Evolutionary conservation across 352 stramenopile genomes (phyloP), one percentile per base, ranked within the genome.

Genomic region (Pythium apleroticum): DNA sequence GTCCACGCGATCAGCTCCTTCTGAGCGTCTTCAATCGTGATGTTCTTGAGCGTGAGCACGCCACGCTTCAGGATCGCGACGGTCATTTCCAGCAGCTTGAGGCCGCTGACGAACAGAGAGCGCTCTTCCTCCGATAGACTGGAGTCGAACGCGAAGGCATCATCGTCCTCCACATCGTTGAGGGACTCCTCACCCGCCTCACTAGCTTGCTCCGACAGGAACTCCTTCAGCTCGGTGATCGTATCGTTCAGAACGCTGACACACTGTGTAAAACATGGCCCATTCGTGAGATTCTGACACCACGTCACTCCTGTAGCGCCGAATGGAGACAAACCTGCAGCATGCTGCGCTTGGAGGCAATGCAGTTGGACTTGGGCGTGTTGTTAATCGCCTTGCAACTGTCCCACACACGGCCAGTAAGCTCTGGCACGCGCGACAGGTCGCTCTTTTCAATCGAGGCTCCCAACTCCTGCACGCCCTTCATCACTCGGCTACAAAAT

Each of bases 331-430:
- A n/a, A 46, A 89, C 82, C 79, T 95, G 84, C 8, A 96, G 64
- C 87, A 94, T 96, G 50, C 82, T 88, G 53, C 84, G 81, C 72
- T 94, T 93, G 25, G 86, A 93, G 9, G 87, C 84, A 28, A 93
- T 81, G 57, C 84, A 92, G 66, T 96, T 96, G 30, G 87, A 96
- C 73, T 93, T 96, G 63, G 85, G 88, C 30, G 90, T 77, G 41
- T 72, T 81, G 37, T 68, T 35, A 3, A 85, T 65, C n/a, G 79
- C 46, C 10, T 72, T 77, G 61, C 72, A 93, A 60, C 80, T 82
- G 52, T 96, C 87, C 87, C 87, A 96, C 37, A 96, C 85, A 46
- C 83, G 81, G 27, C 87, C 87, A 0, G 87, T 96, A 52, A 92
- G 71, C 59, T 93, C 78, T 9, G 87, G 84, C 17, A 96, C 66